Base-by-base conservation (phyloP, 2,329 filamentous ascomycete genomes). In the Colletotrichum orbiculare region DNA sequence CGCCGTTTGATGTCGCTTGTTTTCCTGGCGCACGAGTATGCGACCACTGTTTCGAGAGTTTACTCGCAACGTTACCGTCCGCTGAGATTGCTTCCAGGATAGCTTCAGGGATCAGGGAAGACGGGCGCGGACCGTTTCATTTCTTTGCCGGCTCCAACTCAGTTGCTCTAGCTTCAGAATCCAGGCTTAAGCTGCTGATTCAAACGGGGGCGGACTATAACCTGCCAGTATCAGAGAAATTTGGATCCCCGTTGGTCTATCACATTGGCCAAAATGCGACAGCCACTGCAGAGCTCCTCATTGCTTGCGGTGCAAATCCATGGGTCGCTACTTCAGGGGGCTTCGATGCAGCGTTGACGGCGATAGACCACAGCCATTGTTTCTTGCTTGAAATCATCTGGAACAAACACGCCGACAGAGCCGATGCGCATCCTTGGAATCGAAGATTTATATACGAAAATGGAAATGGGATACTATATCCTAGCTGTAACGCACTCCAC, bases 281-380 rank as follows among this genome's bases (percentile, higher is more conserved):
- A 2, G 10, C 2, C 4, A 54, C 52, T 1, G 17, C 52, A 2
- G 52, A n/a, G 5, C 2, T 25, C 0, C 15, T 54, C 2, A 2
- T 54, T 6, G 10, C 34, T 8, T 1, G 4, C 0, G 52, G 52
- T 1, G 52, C 52, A 9, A 17, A 54, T 5, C 52, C 52, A 0
- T 42, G 41, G 38, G 3, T 12, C 10, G 33, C 8, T 10, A 15
- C 15, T 2, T 7, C 38, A 33, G 8, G 1, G 2, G 4, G 4
- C 6, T 17, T 42, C 3, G 35, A 42, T 2, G n/a, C 52, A 0
- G 52, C 52, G 6, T 45, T 54, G 4, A 17, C 42, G 38, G 38
- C 38, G 11, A n/a, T 17, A 4, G 1, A 37, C 1, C 6, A 13
- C 7, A 1, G 11, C 8, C 5, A 34, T 0, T 4, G 8, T 2